Base-by-base conservation (phyloP, 139 green algal genomes). In the Haematococcus sp. region DNA sequence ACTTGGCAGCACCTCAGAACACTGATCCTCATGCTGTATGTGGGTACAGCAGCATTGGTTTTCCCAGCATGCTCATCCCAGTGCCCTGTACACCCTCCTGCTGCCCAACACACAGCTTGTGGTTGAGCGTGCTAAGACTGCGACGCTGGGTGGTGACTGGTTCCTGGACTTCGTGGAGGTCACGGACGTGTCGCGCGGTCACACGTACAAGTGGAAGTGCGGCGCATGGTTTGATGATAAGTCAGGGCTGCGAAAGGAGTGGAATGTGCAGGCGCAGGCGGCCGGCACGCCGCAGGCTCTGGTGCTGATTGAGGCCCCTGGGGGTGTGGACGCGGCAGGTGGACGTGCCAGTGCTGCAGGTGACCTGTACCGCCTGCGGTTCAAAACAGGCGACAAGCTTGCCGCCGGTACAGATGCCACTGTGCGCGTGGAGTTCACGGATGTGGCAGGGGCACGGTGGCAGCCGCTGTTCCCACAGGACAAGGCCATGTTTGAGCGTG, bases 121-220 rank as follows among this genome's bases (percentile, higher is more conserved):
- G 11, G 75, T 86, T 32, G 75, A 82, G 68, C 71, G 80, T 7
- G 67, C 66, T 43, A 60, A 40, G 61, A 81, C n/a, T 32, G 2
- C 54, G 32, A 70, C 68, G 27, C 58, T 74, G 16, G 79, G 76
- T n/a, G 35, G 73, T 19, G 80, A 85, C 67, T 88, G 83, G 83
- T 74, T 84, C 43, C 61, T 88, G 46, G 83, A 86, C 65, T 75
- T 63, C 44, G 71, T 88, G 44, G 79, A 84, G 61, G n/a, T 88
- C 11, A 56, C 59, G 28, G 82, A 82, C 32, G 25, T 75, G 49
- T 56, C 55, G 13, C 52, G 73, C 2, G 67, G 61, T 13, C 73
- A 80, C 73, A 71, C 60, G 3, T 80, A 84, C 74, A 81, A 81
- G 32, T 88, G 82, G 82, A 44, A 35, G 9, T 88, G 82, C 49